Evolutionary conservation across 192 early-diverging fungal genomes (phyloP), one percentile per base, ranked within the genome.

Genomic region (Podila minutissima): DNA sequence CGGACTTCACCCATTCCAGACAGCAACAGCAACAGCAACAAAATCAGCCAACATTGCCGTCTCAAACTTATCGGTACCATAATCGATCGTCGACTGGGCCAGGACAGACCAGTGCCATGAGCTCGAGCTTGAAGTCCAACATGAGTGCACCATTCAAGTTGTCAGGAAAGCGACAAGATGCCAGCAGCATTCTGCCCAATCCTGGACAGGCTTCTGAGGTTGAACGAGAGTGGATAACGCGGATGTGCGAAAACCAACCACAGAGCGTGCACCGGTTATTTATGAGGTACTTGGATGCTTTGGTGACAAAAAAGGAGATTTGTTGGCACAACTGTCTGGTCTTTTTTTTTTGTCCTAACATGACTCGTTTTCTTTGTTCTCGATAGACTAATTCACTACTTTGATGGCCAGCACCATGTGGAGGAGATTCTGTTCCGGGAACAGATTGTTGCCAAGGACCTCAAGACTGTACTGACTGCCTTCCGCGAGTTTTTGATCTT

Each of bases 361-460:
- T 28, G 51, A 32, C 38, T 26, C 41, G 29, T 53, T 55, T 32
- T 31, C 20, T 64, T 72, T 38, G 12, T 29, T 50, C 9, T 51
- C 2, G 15, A n/a, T 69, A 92, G 90, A 50, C 78, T 95, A 63
- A 85, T 89, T 28, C 90, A 89, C 22, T 95, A 96, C 67, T 91
- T 95, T 73, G 87, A 91, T 77, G 95, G 95, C 2, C 87, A 91
- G 61, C 88, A 90, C 74, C 91, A 92, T 71, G 83, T 94, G 8
- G 94, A 95, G 70, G 95, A 96, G 69, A 96, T 96, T 55, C 72
- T 91, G 62, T 81, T 81, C 48, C 62, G 77, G 12, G 77, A 81
- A 33, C 77, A 81, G 59, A 73, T 81, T 59, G 66, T 73, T 8
- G 71, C 71, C 66, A 81, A 81, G 50, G 77, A 81, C 53, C 71